Evolutionary conservation across 768 basidiomycete genomes (phyloP).

Genomic region (Exsudoporus frostii): DNA sequence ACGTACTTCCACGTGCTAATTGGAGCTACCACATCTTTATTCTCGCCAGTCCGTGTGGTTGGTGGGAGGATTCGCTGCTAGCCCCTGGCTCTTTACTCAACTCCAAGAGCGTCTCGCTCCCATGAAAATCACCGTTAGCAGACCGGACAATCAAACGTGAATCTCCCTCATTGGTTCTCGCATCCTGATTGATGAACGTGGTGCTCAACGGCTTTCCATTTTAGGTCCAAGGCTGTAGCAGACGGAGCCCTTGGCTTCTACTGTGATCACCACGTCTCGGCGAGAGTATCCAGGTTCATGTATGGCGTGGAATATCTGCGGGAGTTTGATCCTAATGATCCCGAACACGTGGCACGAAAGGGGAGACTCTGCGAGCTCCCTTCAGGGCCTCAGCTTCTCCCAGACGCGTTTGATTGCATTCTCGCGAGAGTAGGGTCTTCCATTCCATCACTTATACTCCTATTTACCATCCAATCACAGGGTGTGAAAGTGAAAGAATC

Average conservation of each 20-base stretch:
- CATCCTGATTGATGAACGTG: neutral
- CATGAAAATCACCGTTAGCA: slow-evolving; percentile 57
- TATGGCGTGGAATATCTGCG: slow-evolving; percentile 80
- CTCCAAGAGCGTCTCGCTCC: slow-evolving; percentile 64
- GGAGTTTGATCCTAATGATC: slow-evolving; percentile 60
- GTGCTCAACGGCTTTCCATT: slow-evolving; percentile 3
- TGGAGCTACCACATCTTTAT: slow-evolving; percentile 6
- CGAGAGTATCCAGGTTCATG: slow-evolving; percentile 76
- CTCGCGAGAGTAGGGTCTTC: slow-evolving; percentile 53
- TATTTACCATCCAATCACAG: slow-evolving; percentile 33
- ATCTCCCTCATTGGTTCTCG: slow-evolving; percentile 19
- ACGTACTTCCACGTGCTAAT: neutral
- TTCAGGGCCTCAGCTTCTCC: slow-evolving; percentile 72
- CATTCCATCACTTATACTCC: neutral
- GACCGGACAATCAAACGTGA: slow-evolving; percentile 80
- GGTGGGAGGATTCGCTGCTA: slow-evolving; percentile 81
- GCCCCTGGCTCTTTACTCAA: slow-evolving; percentile 75
- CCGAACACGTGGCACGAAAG: slow-evolving; percentile 62
- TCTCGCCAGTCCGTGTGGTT: slow-evolving; percentile 67
- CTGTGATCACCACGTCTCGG: slow-evolving; percentile 80
- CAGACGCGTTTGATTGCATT: slow-evolving; percentile 82
- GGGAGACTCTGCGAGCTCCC: slow-evolving; percentile 71
- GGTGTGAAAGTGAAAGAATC: slow-evolving; percentile 76
- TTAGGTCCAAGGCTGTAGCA: slow-evolving; percentile 81
- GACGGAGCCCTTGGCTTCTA: slow-evolving; percentile 84